Conservation (phyloP, 257 asterid genomes). For the Capsicum chinense region DNA sequence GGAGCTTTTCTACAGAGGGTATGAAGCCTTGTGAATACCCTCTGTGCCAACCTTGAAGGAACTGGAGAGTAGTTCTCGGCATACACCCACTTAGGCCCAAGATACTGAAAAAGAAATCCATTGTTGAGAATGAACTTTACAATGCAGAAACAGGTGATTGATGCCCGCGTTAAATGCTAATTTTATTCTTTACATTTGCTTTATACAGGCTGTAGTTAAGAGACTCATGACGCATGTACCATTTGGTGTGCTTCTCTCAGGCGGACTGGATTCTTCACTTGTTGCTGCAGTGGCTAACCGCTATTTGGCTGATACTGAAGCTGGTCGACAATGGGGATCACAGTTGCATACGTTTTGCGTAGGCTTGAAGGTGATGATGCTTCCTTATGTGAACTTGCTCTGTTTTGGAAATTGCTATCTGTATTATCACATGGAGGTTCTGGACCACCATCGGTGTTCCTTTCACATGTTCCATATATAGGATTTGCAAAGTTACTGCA, state of each 20-base stretch:
- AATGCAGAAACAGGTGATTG: constrained; percentile 5
- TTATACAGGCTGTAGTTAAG: constrained; percentile 83
- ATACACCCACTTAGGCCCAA: not conserved
- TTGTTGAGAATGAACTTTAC: not conserved
- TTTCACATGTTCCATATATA: not conserved
- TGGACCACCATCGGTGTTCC: not conserved
- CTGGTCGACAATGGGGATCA: constrained; percentile 86
- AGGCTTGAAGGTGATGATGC: constrained; percentile 75
- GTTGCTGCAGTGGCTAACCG: constrained; percentile 98
- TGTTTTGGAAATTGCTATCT: constrained; percentile 10
- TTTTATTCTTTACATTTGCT: constrained; percentile 34
- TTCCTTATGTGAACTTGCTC: not conserved
- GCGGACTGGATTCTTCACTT: constrained; percentile 98
- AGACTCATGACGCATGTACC: constrained; percentile 99
- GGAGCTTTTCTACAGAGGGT: not conserved
- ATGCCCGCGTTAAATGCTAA: constrained; percentile 3
- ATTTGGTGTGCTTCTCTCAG: constrained; percentile 97
- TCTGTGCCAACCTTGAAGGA: constrained; percentile 8
- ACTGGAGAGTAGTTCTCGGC: not conserved
- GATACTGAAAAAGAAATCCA: constrained; percentile 11
- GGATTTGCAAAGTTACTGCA: constrained; percentile 8
- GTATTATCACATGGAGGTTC: not conserved
- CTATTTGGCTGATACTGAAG: constrained; percentile 69
- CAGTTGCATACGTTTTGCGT: constrained; percentile 85
- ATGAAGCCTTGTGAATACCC: not conserved